Evolutionary conservation across 495 filamentous ascomycete species (phyloP).

Genomic region (Aspergillus affinis): DNA sequence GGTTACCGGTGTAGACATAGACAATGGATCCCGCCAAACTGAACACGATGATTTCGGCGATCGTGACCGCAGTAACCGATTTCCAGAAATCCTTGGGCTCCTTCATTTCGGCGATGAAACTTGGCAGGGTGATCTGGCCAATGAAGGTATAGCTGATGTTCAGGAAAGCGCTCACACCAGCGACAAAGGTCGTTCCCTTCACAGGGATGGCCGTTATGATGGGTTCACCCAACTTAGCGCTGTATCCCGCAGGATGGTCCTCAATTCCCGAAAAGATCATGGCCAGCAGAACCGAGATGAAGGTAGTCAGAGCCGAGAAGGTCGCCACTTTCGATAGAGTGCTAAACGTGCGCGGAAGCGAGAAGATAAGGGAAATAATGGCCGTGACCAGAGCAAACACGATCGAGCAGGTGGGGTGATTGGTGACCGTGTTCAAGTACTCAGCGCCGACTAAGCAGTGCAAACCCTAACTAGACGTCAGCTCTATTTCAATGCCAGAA

Average conservation of each 20-base stretch:
- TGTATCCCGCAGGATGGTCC: constrained; percentile 63
- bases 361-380: constrained; percentile 70
- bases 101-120: constrained; percentile 91
- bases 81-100: constrained; percentile 86
- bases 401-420: constrained; percentile 65
- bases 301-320: constrained; percentile 77
- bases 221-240: constrained; percentile 54
- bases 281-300: constrained; percentile 78
- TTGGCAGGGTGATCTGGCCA: constrained; percentile 86
- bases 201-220: constrained; percentile 63
- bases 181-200: constrained; percentile 73
- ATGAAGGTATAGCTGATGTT: constrained; percentile 94
- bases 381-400: constrained; percentile 68
- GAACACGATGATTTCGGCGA: constrained; percentile 81
- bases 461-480: constrained; percentile 52
- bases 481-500: background rate
- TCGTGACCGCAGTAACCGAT: constrained; percentile 82
- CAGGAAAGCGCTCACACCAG: constrained; percentile 77
- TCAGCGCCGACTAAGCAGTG: constrained; percentile 78
- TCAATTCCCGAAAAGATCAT: constrained; percentile 76
- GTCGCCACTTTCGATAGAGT: constrained; percentile 75
- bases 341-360: constrained; percentile 77
- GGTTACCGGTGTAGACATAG: constrained; percentile 79
- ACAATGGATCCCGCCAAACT: constrained; percentile 71
- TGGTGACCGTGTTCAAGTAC: constrained; percentile 82